Base-by-base conservation (phyloP, 2,329 filamentous ascomycete genomes). In the Cladosporium sp. region DNA sequence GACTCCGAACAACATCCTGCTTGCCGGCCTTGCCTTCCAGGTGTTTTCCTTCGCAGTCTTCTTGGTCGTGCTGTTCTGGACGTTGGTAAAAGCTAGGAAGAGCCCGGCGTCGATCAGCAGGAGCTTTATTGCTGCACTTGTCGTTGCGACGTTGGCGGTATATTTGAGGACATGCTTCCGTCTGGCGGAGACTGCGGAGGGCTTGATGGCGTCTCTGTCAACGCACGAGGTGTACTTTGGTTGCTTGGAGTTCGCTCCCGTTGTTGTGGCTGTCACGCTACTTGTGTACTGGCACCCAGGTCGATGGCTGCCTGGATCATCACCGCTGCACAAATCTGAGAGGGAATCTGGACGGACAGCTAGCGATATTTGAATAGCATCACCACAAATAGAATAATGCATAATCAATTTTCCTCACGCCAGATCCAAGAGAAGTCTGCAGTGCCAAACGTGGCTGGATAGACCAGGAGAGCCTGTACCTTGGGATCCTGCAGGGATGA, bases 11-110 rank as follows among this genome's bases (percentile, higher is more conserved):
- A 81, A 86, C 67, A 86, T 87, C 68, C 75, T 87, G 1, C 79
- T 87, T 1, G 84, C 80, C 0, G 85, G 85, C 10, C 73, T 87
- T 3, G 82, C 82, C 0, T 83, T 86, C 66, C 85, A 87, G 69
- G 82, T 83, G 8, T 82, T 85, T 65, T 79, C 81, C 0, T 85
- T 87, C 59, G 77, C 80, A 14, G 71, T 83, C 4, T 85, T 85
- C 52, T 77, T 86, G 62, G 71, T 83, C 8, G 71, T 85, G 0
- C 74, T 81, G 0, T 73, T 70, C 3, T 74, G 74, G 4, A 85
- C 84, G 62, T 68, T 84, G 49, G 74, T 76, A 59, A 76, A 77
- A 5, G 79, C 80, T 1, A 70, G 77, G 24, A 66, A 66, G 2
- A 75, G 72, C 21, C 68, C 71, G 14, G 65, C 70, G 2, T 70